Conservation (phyloP, 768 basidiomycete genomes). For the Termitomyces sp. region DNA sequence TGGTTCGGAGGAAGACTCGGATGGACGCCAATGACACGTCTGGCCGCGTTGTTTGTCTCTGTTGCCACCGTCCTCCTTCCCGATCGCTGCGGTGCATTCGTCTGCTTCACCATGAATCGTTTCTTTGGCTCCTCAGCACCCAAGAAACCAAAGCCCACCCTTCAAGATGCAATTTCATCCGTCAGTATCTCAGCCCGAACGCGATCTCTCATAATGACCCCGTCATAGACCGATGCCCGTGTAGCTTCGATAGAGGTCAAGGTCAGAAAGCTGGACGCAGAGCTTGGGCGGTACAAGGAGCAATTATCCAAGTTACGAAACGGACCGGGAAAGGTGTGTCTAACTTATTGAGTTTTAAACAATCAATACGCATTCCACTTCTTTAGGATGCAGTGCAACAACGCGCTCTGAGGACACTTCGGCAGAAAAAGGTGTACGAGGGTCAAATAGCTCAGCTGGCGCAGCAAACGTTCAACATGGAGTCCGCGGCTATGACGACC, state of each 20-base stretch:
- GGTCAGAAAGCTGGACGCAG: conserved; percentile 93
- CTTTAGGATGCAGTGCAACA: conserved; percentile 85
- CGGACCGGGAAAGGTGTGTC: conserved; percentile 89
- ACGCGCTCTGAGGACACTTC: conserved; percentile 88
- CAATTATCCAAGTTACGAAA: conserved; percentile 93
- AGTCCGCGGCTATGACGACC: conserved; percentile 92
- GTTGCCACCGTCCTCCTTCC: background rate
- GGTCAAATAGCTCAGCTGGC: conserved; percentile 84
- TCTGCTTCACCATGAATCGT: conserved; percentile 56
- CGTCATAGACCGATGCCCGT: conserved; percentile 77
- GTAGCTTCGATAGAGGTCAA: conserved; percentile 93
- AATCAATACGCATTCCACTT: background rate
- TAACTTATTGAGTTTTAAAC: background rate
- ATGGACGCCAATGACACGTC: background rate
- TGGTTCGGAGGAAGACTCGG: background rate
- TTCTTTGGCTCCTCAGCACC: conserved; percentile 74
- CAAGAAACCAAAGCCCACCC: conserved; percentile 81
- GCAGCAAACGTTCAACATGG: conserved; percentile 99
- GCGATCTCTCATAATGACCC: conserved; percentile 10
- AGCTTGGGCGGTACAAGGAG: conserved; percentile 88
- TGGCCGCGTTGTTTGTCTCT: conserved; percentile 17
- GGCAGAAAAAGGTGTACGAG: conserved; percentile 97
- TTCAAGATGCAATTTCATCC: conserved; percentile 92
- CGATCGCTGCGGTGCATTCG: conserved; percentile 1
- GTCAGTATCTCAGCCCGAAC: conserved; percentile 40